Evolutionary conservation across 805 yeast species (phyloP), one percentile per base, ranked within the genome.

Genomic region (Candida dajiaensis): DNA sequence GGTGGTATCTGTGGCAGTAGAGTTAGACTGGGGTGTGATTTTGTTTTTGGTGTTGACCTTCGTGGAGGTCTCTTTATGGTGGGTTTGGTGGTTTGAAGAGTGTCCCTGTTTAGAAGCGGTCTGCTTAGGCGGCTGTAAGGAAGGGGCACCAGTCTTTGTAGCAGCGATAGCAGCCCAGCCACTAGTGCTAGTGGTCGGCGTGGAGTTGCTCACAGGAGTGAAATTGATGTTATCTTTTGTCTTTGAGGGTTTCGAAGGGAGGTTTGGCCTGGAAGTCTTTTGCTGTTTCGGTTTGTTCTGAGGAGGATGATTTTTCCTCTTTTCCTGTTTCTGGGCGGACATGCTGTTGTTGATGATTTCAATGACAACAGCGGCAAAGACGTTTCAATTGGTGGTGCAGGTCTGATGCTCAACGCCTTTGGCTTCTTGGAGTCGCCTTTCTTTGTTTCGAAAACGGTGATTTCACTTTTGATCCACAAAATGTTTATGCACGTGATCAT

Each of bases 131-230:
- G 36, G 36, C 36, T 33, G 36, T 33, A 20, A 8, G 16, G 36
- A 16, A n/a, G 18, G 20, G 4, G 13, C 8, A 11, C 42, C 42
- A n/a, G 23, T 36, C 42, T 42, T 48, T 3, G 46, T 42, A 13
- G 54, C 55, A 5, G 53, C 54, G 28, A 50, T 46, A 29, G 56
- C 51, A 9, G 58, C 58, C 58, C 58, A 54, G 0, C 56, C 57
- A 26, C 36, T 20, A 18, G 43, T 40, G 39, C 41, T 36, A 16
- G 39, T 10, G 25, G 31, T 22, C 20, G 22, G 23, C 12, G 28
- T 40, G 15, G 42, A 22, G 21, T 6, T 33, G 11, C 16, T 33
- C 20, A 16, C 36, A 18, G 23, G n/a, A 4, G 16, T 38, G 21
- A 16, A 25, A 25, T 26, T 18, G 42, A 43, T 7, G 12, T 25